Conservation (phyloP, 805 yeast species). For the Schizosaccharomyces octosporus region DNA sequence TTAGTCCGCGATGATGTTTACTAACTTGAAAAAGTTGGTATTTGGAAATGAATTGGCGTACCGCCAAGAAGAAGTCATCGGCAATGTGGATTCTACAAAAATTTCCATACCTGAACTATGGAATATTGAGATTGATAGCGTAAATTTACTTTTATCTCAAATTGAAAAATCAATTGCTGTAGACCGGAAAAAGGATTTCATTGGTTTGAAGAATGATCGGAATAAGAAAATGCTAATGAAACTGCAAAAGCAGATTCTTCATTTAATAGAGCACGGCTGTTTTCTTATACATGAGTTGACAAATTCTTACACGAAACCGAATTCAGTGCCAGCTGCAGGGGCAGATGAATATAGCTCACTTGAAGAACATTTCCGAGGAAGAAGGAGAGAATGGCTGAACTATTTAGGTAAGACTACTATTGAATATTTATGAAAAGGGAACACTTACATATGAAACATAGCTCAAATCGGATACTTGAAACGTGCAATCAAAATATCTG, state of each 20-base stretch:
- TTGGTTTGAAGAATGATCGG: neutral
- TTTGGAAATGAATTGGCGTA: slow-evolving; percentile 23
- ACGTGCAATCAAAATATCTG: neutral
- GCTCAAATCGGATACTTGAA: neutral
- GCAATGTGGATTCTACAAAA: slow-evolving; percentile 5
- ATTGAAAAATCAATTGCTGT: neutral
- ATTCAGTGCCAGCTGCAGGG: neutral
- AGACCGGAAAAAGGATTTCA: neutral
- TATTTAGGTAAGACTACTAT: neutral
- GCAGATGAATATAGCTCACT: neutral
- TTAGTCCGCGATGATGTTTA: neutral
- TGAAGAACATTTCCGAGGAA: neutral
- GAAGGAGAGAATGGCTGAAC: neutral
- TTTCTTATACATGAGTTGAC: neutral
- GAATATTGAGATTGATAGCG: neutral
- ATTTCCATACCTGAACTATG: neutral
- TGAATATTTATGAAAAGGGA: neutral
- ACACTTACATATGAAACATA: neutral
- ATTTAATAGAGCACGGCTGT: neutral
- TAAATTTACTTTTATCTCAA: neutral
- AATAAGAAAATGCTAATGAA: neutral
- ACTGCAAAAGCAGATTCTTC: neutral
- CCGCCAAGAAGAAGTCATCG: slow-evolving; percentile 4
- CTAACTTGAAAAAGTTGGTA: slow-evolving; percentile 37
- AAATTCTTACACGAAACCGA: neutral